Evolutionary conservation across 1,139 yeast genomes (phyloP), one percentile per base, ranked within the genome.

Genomic region (Candida sp.): DNA sequence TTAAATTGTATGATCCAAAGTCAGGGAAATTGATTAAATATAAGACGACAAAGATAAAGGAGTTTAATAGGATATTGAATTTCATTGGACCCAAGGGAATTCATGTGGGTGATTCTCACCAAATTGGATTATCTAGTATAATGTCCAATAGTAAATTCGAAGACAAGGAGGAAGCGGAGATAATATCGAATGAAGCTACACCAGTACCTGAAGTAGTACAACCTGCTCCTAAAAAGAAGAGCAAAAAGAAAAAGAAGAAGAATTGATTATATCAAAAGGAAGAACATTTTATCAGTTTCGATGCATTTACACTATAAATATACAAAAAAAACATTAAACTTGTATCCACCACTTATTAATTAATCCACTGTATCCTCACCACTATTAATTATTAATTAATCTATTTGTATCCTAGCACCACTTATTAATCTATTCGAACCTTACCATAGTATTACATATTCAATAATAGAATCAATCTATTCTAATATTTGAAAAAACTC

Each of bases 31-130:
- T 87, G 45, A 77, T 86, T 61, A 77, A 77, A 51, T 79, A 75
- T 56, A 74, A 73, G 46, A 82, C 96, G 0, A 67, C 70, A 49
- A 84, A 84, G 54, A 66, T 76, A 39, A 90, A 90, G 62, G 97
- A 90, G 60, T 77, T 91, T 36, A 84, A 93, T 15, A 77, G 93
- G 54, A 62, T 91, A 29, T 67, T 89, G 60, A 81, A 88, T 34
- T 89, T 91, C n/a, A 60, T 90, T 42, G 97, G 97, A 0, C 97
- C 97, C 4, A 75, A 79, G 48, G 93, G 95, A 3, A 86, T 87
- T 12, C 74, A 66, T 49, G 56, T 70, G 33, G 40, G 44, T 12
- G 48, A 48, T 36, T 55, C 48, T 15, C 62, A 67, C 42, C 53
- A 57, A 27, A 54, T 63, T 7, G 79, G 78, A 1, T 60, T 70